Conservation (phyloP, 148 eudicot genomes). For the Fallopia convolvulus region DNA sequence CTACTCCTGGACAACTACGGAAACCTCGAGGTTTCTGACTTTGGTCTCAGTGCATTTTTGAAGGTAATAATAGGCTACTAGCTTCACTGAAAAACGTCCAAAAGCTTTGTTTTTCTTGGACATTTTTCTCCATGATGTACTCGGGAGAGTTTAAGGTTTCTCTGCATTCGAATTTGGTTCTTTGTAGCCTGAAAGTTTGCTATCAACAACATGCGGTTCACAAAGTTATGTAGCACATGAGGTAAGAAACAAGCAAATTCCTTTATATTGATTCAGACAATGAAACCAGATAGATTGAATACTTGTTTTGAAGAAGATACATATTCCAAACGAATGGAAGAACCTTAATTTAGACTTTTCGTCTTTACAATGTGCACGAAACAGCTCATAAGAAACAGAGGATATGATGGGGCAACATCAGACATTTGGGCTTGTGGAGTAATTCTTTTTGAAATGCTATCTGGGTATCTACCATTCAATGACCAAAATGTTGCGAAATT, state of each 20-base stretch:
- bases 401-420: conserved; percentile 57
- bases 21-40: conserved; percentile 53
- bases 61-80: conserved; percentile 49
- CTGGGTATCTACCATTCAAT: conserved; percentile 48
- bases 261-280: not conserved
- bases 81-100: not conserved
- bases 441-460: conserved; percentile 45
- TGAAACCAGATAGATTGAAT: not conserved
- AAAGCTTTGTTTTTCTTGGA: not conserved
- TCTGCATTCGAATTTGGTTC: not conserved
- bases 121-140: not conserved
- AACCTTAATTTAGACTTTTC: not conserved
- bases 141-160: not conserved
- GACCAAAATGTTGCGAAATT: conserved; percentile 35
- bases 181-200: conserved; percentile 32
- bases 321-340: not conserved
- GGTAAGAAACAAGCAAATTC: conserved; percentile 19
- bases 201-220: conserved; percentile 40
- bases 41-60: conserved; percentile 44
- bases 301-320: not conserved
- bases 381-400: conserved; percentile 38
- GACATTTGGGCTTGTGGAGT: conserved; percentile 73
- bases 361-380: conserved; percentile 10
- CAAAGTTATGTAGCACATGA: conserved; percentile 43
- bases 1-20: conserved; percentile 49